phyloP scores from a whole-genome alignment of 768 basidiomycete genomes.

The Psilocybe sp. region DNA sequence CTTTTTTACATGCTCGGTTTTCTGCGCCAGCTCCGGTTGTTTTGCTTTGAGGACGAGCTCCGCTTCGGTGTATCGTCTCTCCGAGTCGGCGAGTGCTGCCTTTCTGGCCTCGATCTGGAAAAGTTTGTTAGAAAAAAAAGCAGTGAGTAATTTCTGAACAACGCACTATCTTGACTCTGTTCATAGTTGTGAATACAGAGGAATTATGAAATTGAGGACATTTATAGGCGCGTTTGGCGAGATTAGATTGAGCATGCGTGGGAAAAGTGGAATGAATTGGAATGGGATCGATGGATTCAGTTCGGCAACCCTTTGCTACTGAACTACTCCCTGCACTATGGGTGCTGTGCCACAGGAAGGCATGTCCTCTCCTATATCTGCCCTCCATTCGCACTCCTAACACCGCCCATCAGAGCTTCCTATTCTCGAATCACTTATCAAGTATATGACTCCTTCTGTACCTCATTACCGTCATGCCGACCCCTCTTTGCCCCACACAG shows the following conservation, averaged over 20 bases:
- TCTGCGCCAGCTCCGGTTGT: constrained; percentile 18
- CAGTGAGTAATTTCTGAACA: not conserved
- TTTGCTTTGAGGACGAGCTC: constrained; percentile 18
- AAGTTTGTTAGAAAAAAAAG: constrained; percentile 4
- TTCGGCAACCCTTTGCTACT: constrained; percentile 5
- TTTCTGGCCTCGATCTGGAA: constrained; percentile 17
- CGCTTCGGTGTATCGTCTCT: constrained; percentile 23
- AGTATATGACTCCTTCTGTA: constrained; percentile 43
- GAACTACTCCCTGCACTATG: constrained; percentile 37
- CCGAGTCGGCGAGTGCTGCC: constrained; percentile 20
- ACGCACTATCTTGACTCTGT: constrained; percentile 16
- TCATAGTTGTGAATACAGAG: constrained; percentile 11
- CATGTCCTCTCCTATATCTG: constrained; percentile 23
- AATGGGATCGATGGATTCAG: constrained; percentile 21
- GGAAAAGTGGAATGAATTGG: constrained; percentile 15
- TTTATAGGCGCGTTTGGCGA: not conserved
- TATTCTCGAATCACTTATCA: constrained; percentile 92
- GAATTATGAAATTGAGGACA: not conserved
- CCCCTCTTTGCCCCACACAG: constrained; percentile 35
- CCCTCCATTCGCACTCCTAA: constrained; percentile 10
- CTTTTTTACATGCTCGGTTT: constrained; percentile 17
- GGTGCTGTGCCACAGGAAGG: constrained; percentile 81
- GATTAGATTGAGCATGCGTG: constrained; percentile 28
- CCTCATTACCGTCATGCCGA: constrained; percentile 14
- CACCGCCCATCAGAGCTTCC: constrained; percentile 59